These are phyloP conservation scores for Russula sp. DNA, from an alignment of 768 basidiomycete genomes.

Conservation along the genomic window DNA sequence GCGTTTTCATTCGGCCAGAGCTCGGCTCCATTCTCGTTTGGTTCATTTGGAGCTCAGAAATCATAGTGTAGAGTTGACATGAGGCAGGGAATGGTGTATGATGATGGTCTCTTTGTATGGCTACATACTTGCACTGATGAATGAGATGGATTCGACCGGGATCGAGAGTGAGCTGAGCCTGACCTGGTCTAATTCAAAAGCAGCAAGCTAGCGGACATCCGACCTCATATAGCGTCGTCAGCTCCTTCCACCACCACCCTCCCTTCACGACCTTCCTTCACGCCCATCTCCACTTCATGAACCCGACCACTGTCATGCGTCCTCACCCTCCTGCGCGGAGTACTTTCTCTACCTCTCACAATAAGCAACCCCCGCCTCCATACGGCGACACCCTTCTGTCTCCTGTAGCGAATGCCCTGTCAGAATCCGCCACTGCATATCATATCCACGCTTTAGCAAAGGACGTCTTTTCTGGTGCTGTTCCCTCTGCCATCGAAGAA, in stretches of 20 bases:
- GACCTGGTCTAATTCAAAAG: conserved; percentile 2
- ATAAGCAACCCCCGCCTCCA: conserved; percentile 10
- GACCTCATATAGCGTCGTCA: too few relatives aligned
- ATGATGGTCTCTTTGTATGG: not conserved
- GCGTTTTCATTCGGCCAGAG: conserved; percentile 2
- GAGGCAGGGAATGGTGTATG: not conserved
- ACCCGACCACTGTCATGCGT: not conserved
- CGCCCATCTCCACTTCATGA: not conserved
- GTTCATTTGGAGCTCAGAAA: conserved; percentile 10
- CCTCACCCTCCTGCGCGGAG: not conserved
- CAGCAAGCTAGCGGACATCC: too few relatives aligned
- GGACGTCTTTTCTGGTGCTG: conserved; percentile 20
- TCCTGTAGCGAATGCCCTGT: not conserved
- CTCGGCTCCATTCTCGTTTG: conserved; percentile 7
- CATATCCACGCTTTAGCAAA: conserved; percentile 23
- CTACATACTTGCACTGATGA: not conserved
- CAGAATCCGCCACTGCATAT: conserved; percentile 30
- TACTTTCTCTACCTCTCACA: not conserved
- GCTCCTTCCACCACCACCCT: not conserved
- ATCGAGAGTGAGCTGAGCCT: not conserved
- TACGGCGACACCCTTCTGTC: conserved; percentile 1
- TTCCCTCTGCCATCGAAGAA: conserved; percentile 28
- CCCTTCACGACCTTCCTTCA: not conserved
- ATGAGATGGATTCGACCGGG: not conserved
- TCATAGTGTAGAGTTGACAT: conserved; percentile 5